A percentile compares a stretch with the other conserved stretches of the same genome.
Evolutionary conservation across 441 rosid species (phyloP).

Genomic region (Raphanus hybrid): DNA sequence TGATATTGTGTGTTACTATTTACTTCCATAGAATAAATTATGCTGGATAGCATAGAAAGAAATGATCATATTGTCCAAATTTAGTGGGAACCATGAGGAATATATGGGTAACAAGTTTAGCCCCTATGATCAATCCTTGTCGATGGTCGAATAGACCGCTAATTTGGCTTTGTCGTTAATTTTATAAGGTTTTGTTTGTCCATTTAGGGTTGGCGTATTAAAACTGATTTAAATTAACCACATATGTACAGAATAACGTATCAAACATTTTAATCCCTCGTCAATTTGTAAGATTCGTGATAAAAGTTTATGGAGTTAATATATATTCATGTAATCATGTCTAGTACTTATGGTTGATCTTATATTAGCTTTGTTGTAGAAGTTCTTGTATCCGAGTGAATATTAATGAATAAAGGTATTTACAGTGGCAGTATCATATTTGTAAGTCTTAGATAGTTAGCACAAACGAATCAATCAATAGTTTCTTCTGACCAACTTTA

Average conservation of each 20-base stretch:
- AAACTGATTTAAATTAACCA: background rate
- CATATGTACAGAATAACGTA: background rate
- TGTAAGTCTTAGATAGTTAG: background rate
- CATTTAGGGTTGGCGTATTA: background rate
- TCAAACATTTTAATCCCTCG: background rate
- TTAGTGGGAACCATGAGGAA: conserved; percentile 1
- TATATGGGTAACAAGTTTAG: background rate
- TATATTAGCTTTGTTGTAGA: no score
- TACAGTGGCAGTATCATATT: background rate
- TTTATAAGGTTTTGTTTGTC: background rate
- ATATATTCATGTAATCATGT: no score
- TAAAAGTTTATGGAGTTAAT: background rate
- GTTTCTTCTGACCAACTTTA: background rate
- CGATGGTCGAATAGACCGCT: background rate
- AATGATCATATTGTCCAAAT: background rate
- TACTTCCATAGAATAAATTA: background rate
- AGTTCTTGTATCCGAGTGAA: no score
- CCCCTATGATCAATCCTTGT: conserved; percentile 1
- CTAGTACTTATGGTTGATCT: no score
- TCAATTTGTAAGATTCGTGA: background rate
- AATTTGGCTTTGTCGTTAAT: conserved; percentile 3
- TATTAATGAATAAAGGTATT: background rate
- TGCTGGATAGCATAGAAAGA: background rate
- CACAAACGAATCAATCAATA: background rate
- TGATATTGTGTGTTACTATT: background rate